Evolutionary conservation across 1,139 yeast genomes (phyloP).

Genomic region (Saccharomycopsis crataegensis): DNA sequence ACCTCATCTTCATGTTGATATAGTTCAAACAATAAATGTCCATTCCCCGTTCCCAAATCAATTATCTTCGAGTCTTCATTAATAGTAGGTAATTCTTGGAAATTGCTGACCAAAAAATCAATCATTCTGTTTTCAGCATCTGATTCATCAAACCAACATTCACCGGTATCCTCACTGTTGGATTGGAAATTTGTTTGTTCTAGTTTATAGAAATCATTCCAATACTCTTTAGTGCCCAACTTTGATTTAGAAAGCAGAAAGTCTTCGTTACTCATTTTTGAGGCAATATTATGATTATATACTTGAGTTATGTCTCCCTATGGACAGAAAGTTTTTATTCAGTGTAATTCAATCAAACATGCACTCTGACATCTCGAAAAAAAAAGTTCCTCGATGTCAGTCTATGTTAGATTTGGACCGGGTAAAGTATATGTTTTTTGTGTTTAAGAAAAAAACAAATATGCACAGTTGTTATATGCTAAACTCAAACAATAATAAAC

Average conservation of each 20-base stretch:
- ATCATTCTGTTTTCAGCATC: constrained; percentile 83
- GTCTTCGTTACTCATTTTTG: background rate
- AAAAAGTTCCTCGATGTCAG: too few relatives aligned
- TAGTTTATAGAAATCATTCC: constrained; percentile 78
- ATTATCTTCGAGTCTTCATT: constrained; percentile 37
- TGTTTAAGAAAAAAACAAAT: too few relatives aligned
- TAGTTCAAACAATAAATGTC: constrained; percentile 72
- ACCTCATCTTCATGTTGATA: constrained; percentile 42
- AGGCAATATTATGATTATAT: background rate
- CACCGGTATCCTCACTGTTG: constrained; percentile 83
- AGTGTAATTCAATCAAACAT: background rate
- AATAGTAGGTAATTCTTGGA: constrained; percentile 28
- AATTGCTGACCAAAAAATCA: constrained; percentile 45
- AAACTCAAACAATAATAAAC: too few relatives aligned
- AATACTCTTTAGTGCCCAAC: constrained; percentile 73
- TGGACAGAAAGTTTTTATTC: too few relatives aligned
- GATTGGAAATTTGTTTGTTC: constrained; percentile 61
- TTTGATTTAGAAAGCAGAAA: constrained; percentile 37
- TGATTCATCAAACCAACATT: constrained; percentile 92
- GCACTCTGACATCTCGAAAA: too few relatives aligned
- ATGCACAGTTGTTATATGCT: too few relatives aligned
- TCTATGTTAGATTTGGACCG: too few relatives aligned
- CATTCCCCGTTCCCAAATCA: constrained; percentile 95
- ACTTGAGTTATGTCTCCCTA: background rate
- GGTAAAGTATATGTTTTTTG: too few relatives aligned